A percentile compares a stretch with the other conserved stretches of the same genome.
Conservation (phyloP, 306 rosid species). For the Rosa rugosa region DNA sequence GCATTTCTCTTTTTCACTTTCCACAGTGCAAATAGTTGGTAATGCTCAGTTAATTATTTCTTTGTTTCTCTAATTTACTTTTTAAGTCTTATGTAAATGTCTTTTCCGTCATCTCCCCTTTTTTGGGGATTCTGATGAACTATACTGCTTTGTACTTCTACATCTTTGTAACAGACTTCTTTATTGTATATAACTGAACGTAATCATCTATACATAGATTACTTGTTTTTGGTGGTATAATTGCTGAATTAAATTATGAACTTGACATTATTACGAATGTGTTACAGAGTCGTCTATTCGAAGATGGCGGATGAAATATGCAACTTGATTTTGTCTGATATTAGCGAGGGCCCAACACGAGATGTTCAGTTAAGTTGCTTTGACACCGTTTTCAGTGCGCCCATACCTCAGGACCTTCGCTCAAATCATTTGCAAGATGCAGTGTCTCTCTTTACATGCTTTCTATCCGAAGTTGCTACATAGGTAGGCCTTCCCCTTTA, state of each 20-base stretch:
- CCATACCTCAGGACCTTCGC: slow-evolving; percentile 76
- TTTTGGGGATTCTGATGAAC: not conserved
- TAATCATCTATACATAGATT: not conserved
- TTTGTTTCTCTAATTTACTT: not conserved
- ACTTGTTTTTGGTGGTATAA: not conserved
- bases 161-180: not conserved
- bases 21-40: not conserved
- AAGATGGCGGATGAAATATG: slow-evolving; percentile 82
- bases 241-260: not conserved
- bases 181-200: not conserved
- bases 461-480: slow-evolving; percentile 65
- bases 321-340: slow-evolving; percentile 58
- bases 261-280: not conserved
- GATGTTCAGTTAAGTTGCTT: slow-evolving; percentile 78
- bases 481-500: slow-evolving; percentile 23
- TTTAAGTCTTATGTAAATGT: not conserved
- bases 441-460: slow-evolving; percentile 68
- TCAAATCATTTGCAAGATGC: slow-evolving; percentile 85
- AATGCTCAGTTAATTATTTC: not conserved
- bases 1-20: not conserved
- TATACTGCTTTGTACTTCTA: not conserved
- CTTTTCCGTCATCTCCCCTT: not conserved
- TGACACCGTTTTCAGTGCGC: slow-evolving; percentile 70
- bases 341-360: slow-evolving; percentile 60
- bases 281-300: slow-evolving; percentile 73